These are phyloP conservation scores for Diplodia intermedia DNA, from an alignment of 2,329 filamentous ascomycete genomes.

Conservation along the genomic window DNA sequence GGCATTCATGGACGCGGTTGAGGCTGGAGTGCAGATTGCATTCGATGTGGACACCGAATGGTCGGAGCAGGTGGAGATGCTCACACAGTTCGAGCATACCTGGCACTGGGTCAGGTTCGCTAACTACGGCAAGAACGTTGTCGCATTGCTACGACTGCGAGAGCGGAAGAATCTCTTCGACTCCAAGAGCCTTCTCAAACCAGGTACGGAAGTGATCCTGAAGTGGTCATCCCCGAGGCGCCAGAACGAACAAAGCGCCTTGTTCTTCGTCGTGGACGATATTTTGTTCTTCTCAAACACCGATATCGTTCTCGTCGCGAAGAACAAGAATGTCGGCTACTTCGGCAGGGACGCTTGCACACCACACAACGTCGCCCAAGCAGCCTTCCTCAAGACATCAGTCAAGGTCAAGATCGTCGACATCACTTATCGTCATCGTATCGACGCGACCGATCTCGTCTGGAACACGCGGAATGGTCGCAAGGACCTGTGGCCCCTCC, in stretches of 20 bases:
- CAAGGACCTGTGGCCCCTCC: background rate
- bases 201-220: background rate
- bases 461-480: background rate
- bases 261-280: background rate
- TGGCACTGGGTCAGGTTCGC: background rate
- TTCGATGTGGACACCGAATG: background rate
- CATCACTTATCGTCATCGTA: background rate
- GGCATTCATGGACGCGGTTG: too few relatives aligned
- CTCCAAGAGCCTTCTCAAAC: background rate
- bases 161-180: background rate
- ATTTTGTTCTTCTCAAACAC: background rate
- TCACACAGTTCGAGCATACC: background rate
- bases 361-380: background rate
- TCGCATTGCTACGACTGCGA: background rate
- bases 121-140: background rate
- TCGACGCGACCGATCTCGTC: background rate
- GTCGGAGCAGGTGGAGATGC: background rate
- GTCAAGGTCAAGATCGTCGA: background rate
- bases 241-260: background rate
- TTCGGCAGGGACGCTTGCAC: background rate
- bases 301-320: background rate
- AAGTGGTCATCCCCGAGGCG: background rate
- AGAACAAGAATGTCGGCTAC: constrained; percentile 3
- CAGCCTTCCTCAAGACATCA: background rate
- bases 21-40: background rate